Conservation (phyloP, 106 monocot species). For the Dendrobium officinale region DNA sequence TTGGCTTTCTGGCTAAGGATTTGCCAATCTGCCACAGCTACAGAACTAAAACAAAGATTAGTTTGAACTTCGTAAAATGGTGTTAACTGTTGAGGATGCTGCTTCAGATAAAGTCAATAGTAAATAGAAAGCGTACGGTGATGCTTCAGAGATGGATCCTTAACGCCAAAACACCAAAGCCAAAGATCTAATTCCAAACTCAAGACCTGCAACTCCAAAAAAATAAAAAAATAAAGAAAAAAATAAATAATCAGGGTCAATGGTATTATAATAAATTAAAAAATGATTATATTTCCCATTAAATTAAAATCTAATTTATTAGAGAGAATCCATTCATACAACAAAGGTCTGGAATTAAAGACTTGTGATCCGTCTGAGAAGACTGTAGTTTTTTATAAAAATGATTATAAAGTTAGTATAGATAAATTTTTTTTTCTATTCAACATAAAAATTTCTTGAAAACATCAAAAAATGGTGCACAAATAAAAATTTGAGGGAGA, state of each 20-base stretch:
- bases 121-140: constrained; percentile 94
- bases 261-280: background rate
- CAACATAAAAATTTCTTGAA: too few relatives aligned
- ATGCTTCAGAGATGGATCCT: constrained; percentile 46
- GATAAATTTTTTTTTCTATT: too few relatives aligned
- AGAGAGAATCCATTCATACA: too few relatives aligned
- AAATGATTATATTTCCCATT: background rate
- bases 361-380: too few relatives aligned
- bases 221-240: background rate
- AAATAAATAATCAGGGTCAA: background rate
- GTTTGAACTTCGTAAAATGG: too few relatives aligned
- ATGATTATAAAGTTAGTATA: too few relatives aligned
- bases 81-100: too few relatives aligned
- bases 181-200: constrained; percentile 94
- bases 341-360: too few relatives aligned
- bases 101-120: constrained; percentile 35
- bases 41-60: background rate
- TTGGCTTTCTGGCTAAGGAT: background rate
- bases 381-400: too few relatives aligned
- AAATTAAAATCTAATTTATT: background rate
- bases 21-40: background rate
- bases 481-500: too few relatives aligned
- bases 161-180: constrained; percentile 87
- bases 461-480: too few relatives aligned
- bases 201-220: constrained; percentile 40